Evolutionary conservation across 257 asterid genomes (phyloP), one percentile per base, ranked within the genome.

Genomic region (Petunia axillaris): DNA sequence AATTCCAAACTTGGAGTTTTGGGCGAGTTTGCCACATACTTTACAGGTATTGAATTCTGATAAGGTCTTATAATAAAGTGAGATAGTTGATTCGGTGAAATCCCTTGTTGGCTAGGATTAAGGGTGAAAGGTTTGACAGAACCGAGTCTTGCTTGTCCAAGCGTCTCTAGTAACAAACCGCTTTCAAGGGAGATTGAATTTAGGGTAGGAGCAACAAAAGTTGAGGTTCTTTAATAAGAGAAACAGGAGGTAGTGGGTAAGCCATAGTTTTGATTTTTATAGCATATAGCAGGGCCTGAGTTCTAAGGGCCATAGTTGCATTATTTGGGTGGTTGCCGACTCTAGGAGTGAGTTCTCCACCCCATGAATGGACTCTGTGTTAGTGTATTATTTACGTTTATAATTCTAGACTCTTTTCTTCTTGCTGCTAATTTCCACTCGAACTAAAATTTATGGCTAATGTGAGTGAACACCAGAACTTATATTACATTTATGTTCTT

Each of bases 1-100:
- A 44, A 90, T 95, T 63, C 99, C 97, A 13, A 91, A 95, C 91
- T 81, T 95, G 93, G 99, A 93, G 86, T 84, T 93, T 37, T 95
- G 99, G 99, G 91, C 91, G 82, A 91, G 95, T 87, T 75, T 95
- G 81, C 99, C 98, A 1, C 98, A 89, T 65, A 85, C 83, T 85
- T 54, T 88, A 82, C 97, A 93, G 98, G 99, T 95, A 84, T 62
- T 46, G 15, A n/a, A 25, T 35, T 48, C 39, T 41, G 66, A 68
- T 41, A 68, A 41, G 64, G 40, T 64, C 11, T 63, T 80, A 44
- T 2, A 25, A 4, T 52, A 54, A 3, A 55, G 2, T 9, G 16
- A 16, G 16, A 40, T 38, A 43, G 78, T 13, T 41, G 53, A 57
- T 44, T 9, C 41, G 11, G 79, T 53, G 68, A 62, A 43, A 62